Conservation (phyloP, 257 asterid species). For the Craterostigma plantagineum region DNA sequence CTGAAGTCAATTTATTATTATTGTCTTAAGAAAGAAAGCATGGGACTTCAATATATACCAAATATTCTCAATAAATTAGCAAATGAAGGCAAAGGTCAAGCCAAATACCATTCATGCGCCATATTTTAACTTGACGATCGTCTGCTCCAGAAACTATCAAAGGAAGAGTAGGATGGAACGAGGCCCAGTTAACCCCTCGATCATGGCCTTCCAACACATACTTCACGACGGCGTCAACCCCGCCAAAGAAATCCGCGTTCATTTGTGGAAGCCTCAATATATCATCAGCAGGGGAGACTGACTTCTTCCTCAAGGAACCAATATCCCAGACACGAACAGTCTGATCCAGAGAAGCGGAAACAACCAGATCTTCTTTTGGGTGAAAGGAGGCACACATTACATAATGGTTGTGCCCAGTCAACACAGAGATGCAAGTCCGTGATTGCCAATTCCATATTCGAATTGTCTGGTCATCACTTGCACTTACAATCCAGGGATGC, state of each 20-base stretch:
- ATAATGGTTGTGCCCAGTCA: conserved; percentile 96
- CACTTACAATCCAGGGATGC: conserved; percentile 95
- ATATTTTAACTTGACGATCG: conserved; percentile 92
- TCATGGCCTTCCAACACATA: conserved; percentile 97
- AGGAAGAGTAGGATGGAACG: conserved; percentile 96
- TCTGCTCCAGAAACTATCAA: conserved; percentile 97
- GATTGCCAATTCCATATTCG: conserved; percentile 99
- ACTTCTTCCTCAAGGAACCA: conserved; percentile 79
- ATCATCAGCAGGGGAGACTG: conserved; percentile 94
- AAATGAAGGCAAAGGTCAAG: too few species aligned
- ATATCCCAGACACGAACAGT: conserved; percentile 98
- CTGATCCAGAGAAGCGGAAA: conserved; percentile 97
- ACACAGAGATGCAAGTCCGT: conserved; percentile 79
- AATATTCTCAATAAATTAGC: too few species aligned
- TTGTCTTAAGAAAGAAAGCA: neutral
- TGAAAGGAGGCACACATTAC: conserved; percentile 96
- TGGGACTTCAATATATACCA: too few species aligned
- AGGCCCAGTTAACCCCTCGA: conserved; percentile 97
- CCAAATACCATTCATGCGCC: conserved; percentile 93
- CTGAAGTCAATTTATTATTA: neutral
- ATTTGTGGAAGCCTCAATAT: conserved; percentile 67
- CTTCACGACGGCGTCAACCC: conserved; percentile 98
- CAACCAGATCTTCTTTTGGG: conserved; percentile 94
- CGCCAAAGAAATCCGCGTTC: conserved; percentile 94
- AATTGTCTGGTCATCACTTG: conserved; percentile 96